Conservation (phyloP, 2,329 filamentous ascomycete species). For the Diaporthe vexans region DNA sequence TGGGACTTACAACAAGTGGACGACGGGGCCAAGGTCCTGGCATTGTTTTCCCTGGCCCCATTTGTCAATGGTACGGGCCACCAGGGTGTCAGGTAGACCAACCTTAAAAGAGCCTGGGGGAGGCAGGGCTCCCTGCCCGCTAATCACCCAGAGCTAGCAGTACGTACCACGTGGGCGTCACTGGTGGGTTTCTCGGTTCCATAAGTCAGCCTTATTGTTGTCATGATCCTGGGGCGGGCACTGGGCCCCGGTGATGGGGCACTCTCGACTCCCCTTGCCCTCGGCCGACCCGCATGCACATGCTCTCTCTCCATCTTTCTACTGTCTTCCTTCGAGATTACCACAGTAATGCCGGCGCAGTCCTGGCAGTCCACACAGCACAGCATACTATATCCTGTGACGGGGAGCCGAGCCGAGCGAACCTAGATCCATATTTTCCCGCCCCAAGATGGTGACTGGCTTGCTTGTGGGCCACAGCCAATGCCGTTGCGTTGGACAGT, state of each 20-base stretch:
- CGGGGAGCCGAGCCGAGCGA: neutral
- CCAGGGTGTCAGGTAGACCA: constrained; percentile 14
- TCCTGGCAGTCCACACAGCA: no score
- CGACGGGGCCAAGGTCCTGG: constrained; percentile 22
- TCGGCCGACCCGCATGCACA: neutral
- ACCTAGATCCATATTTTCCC: neutral
- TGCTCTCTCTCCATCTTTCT: neutral
- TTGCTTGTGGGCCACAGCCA: constrained; percentile 8
- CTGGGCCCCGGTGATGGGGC: neutral
- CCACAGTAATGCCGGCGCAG: no score
- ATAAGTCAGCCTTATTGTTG: constrained; percentile 24
- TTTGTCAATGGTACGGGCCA: constrained; percentile 12
- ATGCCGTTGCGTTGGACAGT: neutral
- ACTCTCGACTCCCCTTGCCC: neutral
- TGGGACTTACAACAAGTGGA: neutral
- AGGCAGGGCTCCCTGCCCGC: constrained; percentile 3
- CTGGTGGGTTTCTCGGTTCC: constrained; percentile 23
- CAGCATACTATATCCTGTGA: neutral
- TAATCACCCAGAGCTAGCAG: constrained; percentile 5
- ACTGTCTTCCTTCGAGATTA: neutral
- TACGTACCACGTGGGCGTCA: constrained; percentile 31
- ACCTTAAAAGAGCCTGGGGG: constrained; percentile 7
- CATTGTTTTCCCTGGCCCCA: constrained; percentile 6
- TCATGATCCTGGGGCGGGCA: neutral
- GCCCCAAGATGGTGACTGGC: neutral